These are phyloP conservation scores for Naganishia kalamii DNA, from an alignment of 768 basidiomycete genomes.

Conservation along the genomic window DNA sequence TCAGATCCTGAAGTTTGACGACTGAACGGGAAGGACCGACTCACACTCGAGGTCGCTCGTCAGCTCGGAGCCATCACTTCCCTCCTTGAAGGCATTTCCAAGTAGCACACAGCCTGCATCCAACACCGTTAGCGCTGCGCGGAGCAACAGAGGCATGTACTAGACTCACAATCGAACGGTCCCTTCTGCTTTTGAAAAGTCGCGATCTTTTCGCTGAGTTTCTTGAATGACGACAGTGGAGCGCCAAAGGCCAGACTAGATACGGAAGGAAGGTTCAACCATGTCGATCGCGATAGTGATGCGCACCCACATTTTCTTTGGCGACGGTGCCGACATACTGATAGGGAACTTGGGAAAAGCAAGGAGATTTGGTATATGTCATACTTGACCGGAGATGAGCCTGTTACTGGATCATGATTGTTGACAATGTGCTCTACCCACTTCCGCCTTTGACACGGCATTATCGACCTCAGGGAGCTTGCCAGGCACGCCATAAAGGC, in stretches of 20 bases:
- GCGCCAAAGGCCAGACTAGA: constrained; percentile 71
- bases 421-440: no score
- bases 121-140: constrained; percentile 41
- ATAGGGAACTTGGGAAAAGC: no score
- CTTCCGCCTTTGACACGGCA: no score
- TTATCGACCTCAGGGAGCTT: no score
- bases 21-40: constrained; percentile 10
- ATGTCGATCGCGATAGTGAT: neutral
- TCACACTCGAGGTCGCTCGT: constrained; percentile 27
- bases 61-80: constrained; percentile 57
- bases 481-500: no score
- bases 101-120: constrained; percentile 42
- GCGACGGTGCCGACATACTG: neutral
- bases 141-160: constrained; percentile 78
- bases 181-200: constrained; percentile 85
- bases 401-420: no score
- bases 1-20: neutral
- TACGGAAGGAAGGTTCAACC: neutral
- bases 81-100: constrained; percentile 55
- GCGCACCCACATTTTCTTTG: neutral
- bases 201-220: constrained; percentile 73
- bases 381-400: no score
- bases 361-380: no score
- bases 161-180: constrained; percentile 78
- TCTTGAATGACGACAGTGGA: constrained; percentile 63